Percentiles rank a stretch among this genome's conserved stretches.
Evolutionary conservation across 2,329 filamentous ascomycete genomes (phyloP).

Genomic region (Passalora sequoiae): DNA sequence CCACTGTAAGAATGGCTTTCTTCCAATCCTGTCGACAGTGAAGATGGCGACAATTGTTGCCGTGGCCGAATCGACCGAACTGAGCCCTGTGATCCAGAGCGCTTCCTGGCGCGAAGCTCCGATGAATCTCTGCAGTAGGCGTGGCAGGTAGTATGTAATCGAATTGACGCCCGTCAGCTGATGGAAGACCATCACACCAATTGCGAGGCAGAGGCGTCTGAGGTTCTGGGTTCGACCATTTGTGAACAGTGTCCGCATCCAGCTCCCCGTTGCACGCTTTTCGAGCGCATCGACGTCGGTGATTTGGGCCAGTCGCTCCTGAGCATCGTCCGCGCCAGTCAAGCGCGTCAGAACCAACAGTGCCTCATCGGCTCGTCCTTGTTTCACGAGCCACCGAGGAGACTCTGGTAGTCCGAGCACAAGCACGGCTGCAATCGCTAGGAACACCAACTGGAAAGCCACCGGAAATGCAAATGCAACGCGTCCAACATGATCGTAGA

Average conservation of each 20-base stretch:
- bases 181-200: constrained; percentile 9
- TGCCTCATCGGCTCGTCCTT: constrained; percentile 13
- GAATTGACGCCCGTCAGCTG: constrained; percentile 11
- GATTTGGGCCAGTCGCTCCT: constrained; percentile 42
- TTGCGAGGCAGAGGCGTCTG: constrained; percentile 39
- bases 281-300: constrained; percentile 7
- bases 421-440: constrained; percentile 33
- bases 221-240: constrained; percentile 61
- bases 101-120: constrained; percentile 7
- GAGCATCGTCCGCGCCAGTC: constrained; percentile 46
- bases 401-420: constrained; percentile 15
- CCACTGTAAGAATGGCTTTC: constrained; percentile 11
- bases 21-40: constrained; percentile 8
- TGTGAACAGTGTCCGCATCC: constrained; percentile 53
- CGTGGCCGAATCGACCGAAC: constrained; percentile 10
- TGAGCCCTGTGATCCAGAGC: constrained; percentile 11
- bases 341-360: constrained; percentile 46
- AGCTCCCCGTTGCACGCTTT: constrained; percentile 36
- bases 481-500: constrained; percentile 32
- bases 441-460: constrained; percentile 22
- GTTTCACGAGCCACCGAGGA: constrained; percentile 16
- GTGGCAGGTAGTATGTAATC: constrained; percentile 11
- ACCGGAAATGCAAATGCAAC: constrained; percentile 48
- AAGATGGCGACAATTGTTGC: constrained; percentile 9
- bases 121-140: constrained; percentile 8